Evolutionary conservation across 805 yeast genomes (phyloP).

Genomic region (Candida railenensis): DNA sequence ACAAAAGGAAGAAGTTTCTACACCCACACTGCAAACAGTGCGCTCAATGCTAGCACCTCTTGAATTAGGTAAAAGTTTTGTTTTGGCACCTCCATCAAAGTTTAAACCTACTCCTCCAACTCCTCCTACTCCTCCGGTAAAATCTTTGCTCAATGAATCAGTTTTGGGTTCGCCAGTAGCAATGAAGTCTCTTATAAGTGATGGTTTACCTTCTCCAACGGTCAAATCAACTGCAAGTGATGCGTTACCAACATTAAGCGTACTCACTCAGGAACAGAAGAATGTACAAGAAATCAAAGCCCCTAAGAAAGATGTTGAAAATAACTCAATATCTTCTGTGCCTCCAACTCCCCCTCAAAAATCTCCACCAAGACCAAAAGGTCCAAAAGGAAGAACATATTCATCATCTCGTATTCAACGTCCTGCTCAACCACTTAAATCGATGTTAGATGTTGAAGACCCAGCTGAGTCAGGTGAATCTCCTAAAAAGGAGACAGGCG

Average conservation of each 20-base stretch:
- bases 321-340: neutral
- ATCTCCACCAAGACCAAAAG: neutral
- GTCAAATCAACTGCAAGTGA: neutral
- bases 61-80: neutral
- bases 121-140: neutral
- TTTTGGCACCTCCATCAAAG: neutral
- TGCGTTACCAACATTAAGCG: neutral
- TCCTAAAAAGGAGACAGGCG: neutral
- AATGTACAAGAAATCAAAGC: neutral
- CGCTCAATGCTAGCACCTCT: neutral
- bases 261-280: neutral
- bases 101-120: constrained; percentile 1
- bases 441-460: neutral
- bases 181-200: neutral
- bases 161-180: neutral
- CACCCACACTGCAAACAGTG: neutral
- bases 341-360: constrained; percentile 2
- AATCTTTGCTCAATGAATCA: neutral
- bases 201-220: neutral
- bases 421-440: neutral
- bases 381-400: neutral
- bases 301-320: neutral
- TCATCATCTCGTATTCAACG: neutral
- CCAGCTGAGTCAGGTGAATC: neutral
- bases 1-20: neutral